A percentile compares a stretch with the other conserved stretches of the same genome.
Evolutionary conservation across 768 basidiomycete species (phyloP).

Genomic region (Trametopsis cervina): DNA sequence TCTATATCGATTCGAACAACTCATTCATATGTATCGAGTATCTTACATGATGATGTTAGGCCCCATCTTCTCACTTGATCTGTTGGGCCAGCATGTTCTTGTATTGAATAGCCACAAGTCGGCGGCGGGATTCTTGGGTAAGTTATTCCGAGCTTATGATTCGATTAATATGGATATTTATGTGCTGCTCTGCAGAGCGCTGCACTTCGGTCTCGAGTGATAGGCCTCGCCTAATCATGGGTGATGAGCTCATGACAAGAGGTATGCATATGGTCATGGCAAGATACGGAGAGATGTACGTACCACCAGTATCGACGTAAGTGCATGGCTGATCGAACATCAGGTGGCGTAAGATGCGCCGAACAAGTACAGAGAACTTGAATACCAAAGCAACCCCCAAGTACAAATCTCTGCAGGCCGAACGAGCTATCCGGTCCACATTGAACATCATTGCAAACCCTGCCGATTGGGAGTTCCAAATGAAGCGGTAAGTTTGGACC

Average conservation of each 20-base stretch:
- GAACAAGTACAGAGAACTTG: neutral
- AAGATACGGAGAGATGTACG: neutral
- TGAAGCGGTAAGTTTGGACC: neutral
- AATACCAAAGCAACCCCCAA: neutral
- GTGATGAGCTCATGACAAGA: constrained; percentile 17
- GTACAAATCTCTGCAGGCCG: neutral
- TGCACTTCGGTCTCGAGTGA: constrained; percentile 28
- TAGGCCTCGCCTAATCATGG: constrained; percentile 20
- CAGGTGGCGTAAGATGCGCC: neutral
- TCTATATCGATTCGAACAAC: too few species aligned
- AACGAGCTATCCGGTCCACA: neutral
- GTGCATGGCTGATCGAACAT: neutral
- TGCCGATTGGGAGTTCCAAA: neutral
- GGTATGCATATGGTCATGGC: neutral
- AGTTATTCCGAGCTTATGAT: constrained; percentile 5
- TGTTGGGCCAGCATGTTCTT: constrained; percentile 23
- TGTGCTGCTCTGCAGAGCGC: too few species aligned
- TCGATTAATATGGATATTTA: too few species aligned
- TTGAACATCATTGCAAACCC: neutral
- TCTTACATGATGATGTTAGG: too few species aligned
- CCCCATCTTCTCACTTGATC: constrained; percentile 19
- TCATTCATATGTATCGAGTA: too few species aligned
- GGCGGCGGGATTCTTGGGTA: constrained; percentile 24
- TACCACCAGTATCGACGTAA: neutral
- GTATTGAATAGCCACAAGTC: constrained; percentile 21